phyloP scores from a whole-genome alignment of 441 rosid species.

The Manihot esculenta region DNA sequence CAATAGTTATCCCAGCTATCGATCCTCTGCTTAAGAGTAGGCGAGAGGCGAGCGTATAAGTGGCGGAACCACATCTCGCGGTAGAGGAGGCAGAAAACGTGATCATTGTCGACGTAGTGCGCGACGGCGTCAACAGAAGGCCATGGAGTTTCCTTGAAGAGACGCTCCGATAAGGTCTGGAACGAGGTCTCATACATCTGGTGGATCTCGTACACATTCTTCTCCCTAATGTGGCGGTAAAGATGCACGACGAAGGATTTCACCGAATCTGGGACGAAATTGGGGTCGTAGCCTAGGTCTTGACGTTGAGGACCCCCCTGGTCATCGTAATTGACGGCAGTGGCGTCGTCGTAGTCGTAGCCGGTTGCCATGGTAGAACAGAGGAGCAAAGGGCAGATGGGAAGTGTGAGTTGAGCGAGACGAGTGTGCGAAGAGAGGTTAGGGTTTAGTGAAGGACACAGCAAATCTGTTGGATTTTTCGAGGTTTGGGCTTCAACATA shows the following conservation, averaged over 20 bases:
- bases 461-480: not conserved
- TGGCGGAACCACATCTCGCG: conserved; percentile 99
- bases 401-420: not conserved
- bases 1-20: conserved; percentile 98
- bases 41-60: conserved; percentile 79
- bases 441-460: conserved; percentile 12
- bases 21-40: conserved; percentile 86
- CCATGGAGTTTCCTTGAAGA: conserved; percentile 94
- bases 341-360: conserved; percentile 57
- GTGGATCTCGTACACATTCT: conserved; percentile 97
- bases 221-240: conserved; percentile 92
- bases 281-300: conserved; percentile 71
- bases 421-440: not conserved
- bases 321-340: conserved; percentile 40
- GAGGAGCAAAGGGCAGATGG: not conserved
- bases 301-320: conserved; percentile 26
- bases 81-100: conserved; percentile 84
- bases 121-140: conserved; percentile 92
- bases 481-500: not conserved
- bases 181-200: conserved; percentile 98
- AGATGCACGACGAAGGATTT: conserved; percentile 90
- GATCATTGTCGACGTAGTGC: conserved; percentile 80
- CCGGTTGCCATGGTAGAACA: conserved; percentile 42
- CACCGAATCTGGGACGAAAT: conserved; percentile 88
- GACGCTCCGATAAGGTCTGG: conserved; percentile 78